These are phyloP conservation scores for Monosporozyma siamensis DNA, from an alignment of 805 yeast genomes.

Conservation along the genomic window DNA sequence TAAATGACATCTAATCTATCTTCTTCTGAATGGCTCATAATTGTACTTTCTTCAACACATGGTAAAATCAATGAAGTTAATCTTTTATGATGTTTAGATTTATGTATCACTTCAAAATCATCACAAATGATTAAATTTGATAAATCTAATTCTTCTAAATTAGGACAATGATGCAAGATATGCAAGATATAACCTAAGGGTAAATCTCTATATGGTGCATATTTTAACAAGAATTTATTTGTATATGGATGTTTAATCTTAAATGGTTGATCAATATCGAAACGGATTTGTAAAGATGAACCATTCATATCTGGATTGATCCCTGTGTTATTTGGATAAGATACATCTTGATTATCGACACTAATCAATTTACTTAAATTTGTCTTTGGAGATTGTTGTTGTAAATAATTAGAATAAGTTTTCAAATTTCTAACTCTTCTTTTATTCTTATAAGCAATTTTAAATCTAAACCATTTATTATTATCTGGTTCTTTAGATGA, in stretches of 20 bases:
- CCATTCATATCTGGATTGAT: not conserved
- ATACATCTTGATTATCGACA: not conserved
- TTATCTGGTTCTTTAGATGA: slow-evolving; percentile 6
- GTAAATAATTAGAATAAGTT: not conserved
- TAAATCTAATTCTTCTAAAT: slow-evolving; percentile 47
- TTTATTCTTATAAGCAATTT: slow-evolving; percentile 10
- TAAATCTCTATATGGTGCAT: slow-evolving; percentile 60
- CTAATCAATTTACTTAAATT: not conserved
- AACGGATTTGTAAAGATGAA: slow-evolving; percentile 1
- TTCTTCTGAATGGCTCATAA: slow-evolving; percentile 8
- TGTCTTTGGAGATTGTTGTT: not conserved
- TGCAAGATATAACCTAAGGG: slow-evolving; percentile 74
- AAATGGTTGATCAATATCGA: slow-evolving; percentile 6
- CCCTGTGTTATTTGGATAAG: not conserved
- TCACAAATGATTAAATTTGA: slow-evolving; percentile 51
- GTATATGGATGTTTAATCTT: slow-evolving; percentile 45
- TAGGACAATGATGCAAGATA: slow-evolving; percentile 56
- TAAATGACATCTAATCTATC: slow-evolving; percentile 18
- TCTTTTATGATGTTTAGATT: slow-evolving; percentile 9
- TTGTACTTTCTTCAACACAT: slow-evolving; percentile 12
- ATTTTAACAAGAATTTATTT: slow-evolving; percentile 51
- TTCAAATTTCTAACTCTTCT: slow-evolving; percentile 4
- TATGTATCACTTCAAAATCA: slow-evolving; percentile 44
- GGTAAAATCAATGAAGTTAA: slow-evolving; percentile 12
- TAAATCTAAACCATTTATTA: slow-evolving; percentile 17